phyloP scores from a whole-genome alignment of 2,329 filamentous ascomycete species.

The Beauveria bassiana region DNA sequence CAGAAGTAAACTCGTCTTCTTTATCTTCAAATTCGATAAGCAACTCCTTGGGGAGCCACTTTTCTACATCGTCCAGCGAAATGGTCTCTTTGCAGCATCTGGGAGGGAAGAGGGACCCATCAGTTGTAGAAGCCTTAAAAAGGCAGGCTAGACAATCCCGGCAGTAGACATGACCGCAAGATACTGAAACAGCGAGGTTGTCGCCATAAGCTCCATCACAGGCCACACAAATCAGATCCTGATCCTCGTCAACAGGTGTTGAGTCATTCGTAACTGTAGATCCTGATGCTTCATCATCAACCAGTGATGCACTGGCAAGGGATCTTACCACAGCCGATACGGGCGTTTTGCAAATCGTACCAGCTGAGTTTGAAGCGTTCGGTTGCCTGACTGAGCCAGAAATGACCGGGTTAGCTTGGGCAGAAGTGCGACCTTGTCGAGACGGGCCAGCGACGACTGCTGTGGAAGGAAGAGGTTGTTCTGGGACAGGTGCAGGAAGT shows the following conservation, averaged over 20 bases:
- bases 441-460: background rate
- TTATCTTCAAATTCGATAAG: background rate
- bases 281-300: background rate
- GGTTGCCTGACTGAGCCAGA: background rate
- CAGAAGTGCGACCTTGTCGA: background rate
- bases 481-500: background rate
- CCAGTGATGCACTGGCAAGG: too few relatives aligned
- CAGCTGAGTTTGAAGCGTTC: background rate
- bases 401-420: background rate
- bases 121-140: background rate
- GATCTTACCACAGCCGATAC: accelerated
- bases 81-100: background rate
- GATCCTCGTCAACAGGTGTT: too few relatives aligned
- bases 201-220: background rate
- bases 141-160: background rate
- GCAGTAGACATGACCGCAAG: background rate
- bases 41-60: background rate
- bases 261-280: background rate
- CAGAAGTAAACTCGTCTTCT: background rate
- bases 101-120: background rate
- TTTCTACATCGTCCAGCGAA: background rate
- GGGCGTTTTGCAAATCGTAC: background rate
- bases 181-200: background rate
- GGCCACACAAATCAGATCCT: background rate
- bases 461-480: background rate